A percentile compares a stretch with the other conserved stretches of the same genome.
Conservation (phyloP, 129 eudicot species). For the Lactuca saligna region DNA sequence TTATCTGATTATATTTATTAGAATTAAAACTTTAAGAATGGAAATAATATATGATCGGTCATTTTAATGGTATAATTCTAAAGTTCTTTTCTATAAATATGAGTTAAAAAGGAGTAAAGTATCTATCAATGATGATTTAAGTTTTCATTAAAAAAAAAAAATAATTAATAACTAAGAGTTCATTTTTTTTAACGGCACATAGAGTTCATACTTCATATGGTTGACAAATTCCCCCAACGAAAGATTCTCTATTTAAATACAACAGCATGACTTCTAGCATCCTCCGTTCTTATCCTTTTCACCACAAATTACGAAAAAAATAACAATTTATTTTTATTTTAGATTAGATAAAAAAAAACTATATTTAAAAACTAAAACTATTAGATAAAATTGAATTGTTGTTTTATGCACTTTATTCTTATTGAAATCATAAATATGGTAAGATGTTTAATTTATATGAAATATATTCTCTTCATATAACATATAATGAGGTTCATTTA, state of each 20-base stretch:
- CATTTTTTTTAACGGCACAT: neutral
- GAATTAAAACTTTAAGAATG: too few relatives aligned
- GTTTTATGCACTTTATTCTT: neutral
- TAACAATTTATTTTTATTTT: too few relatives aligned
- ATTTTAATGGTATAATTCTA: neutral
- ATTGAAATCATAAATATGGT: neutral
- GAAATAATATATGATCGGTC: too few relatives aligned
- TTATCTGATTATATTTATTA: too few relatives aligned
- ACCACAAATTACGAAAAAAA: neutral
- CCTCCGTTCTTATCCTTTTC: constrained; percentile 10
- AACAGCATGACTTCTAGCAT: neutral
- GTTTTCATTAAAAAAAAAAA: neutral
- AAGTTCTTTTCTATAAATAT: neutral
- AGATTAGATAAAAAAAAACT: neutral
- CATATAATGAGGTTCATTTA: too few relatives aligned
- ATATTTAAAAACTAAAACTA: neutral
- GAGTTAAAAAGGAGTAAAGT: neutral
- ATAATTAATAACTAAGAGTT: neutral
- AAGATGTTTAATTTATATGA: neutral
- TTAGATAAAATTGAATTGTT: neutral
- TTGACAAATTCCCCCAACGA: constrained; percentile 10
- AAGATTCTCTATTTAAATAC: constrained; percentile 13
- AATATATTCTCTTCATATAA: too few relatives aligned
- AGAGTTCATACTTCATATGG: neutral
- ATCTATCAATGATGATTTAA: neutral